A percentile compares a stretch with the other conserved stretches of the same genome.
phyloP scores from a whole-genome alignment of 108 stramenopile species.

The Cylindrotheca closterium region DNA sequence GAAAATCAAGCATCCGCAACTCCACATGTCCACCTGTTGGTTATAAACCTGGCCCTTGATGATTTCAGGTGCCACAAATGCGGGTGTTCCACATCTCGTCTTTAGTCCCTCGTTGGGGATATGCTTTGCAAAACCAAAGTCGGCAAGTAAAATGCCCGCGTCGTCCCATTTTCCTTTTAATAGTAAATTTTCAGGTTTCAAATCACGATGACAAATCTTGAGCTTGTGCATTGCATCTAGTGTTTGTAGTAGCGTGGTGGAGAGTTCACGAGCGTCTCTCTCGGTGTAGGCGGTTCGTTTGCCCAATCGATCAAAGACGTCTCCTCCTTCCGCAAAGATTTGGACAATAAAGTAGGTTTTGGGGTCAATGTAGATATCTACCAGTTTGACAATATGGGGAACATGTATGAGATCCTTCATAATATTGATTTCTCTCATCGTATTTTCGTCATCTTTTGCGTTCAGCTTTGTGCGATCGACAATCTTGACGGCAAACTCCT shows the following conservation, averaged over 20 bases:
- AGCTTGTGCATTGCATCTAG: slow-evolving; percentile 68
- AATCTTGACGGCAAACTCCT: slow-evolving; percentile 69
- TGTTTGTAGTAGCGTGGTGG: slow-evolving; percentile 60
- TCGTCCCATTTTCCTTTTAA: slow-evolving; percentile 64
- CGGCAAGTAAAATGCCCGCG: slow-evolving; percentile 79
- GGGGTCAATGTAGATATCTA: slow-evolving; percentile 82
- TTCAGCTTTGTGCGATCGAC: slow-evolving; percentile 54
- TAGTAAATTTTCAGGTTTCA: slow-evolving; percentile 93
- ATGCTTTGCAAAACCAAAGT: slow-evolving; percentile 95
- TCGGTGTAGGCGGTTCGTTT: slow-evolving; percentile 81
- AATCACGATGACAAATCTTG: slow-evolving; percentile 89
- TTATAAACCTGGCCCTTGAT: slow-evolving; percentile 75
- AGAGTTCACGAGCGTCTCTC: slow-evolving; percentile 79
- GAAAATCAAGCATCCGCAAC: slow-evolving; percentile 89
- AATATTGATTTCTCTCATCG: slow-evolving; percentile 63
- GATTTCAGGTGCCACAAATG: slow-evolving; percentile 96
- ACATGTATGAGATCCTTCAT: slow-evolving; percentile 39
- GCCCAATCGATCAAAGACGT: slow-evolving; percentile 93
- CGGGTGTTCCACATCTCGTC: slow-evolving; percentile 93
- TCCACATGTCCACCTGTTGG: slow-evolving; percentile 90
- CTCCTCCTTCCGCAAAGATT: slow-evolving; percentile 88
- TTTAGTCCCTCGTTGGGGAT: slow-evolving; percentile 46
- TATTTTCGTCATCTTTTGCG: slow-evolving; percentile 48
- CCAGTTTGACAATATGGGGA: slow-evolving; percentile 63
- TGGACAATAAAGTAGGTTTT: slow-evolving; percentile 81